Percentiles rank a stretch among this genome's conserved stretches.
Evolutionary conservation across 495 filamentous ascomycete genomes (phyloP).

Genomic region (Staphylotrichum tortipilum): DNA sequence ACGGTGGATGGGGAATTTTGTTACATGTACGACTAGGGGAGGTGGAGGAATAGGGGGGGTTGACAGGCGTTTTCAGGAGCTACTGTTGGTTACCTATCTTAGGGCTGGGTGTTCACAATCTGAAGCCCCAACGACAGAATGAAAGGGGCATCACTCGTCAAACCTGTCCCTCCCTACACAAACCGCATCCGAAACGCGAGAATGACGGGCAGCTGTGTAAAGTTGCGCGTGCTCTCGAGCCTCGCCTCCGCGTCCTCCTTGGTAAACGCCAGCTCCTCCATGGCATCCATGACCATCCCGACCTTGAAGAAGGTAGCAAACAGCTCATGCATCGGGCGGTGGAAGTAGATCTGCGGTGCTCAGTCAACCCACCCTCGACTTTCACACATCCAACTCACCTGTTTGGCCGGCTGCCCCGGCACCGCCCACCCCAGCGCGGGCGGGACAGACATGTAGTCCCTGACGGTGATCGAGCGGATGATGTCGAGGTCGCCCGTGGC

Average conservation of each 20-base stretch:
- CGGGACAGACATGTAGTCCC: constrained; percentile 29
- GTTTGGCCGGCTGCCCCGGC: constrained; percentile 21
- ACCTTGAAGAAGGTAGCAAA: constrained; percentile 29
- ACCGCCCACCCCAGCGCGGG: constrained; percentile 28
- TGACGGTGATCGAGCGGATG: constrained; percentile 21
- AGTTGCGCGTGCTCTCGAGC: constrained; percentile 26
- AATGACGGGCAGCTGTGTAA: constrained; percentile 29
- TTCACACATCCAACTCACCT: constrained; percentile 17
- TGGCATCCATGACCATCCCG: constrained; percentile 32
- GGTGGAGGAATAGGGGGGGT: background rate
- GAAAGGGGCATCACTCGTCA: too few species aligned
- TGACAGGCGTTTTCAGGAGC: too few species aligned
- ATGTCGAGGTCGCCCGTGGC: constrained; percentile 19
- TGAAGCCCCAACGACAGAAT: too few species aligned
- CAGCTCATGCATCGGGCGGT: constrained; percentile 34
- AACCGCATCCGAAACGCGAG: constrained; percentile 29
- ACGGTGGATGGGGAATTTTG: background rate
- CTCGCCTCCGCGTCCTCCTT: constrained; percentile 17
- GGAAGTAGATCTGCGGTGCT: constrained; percentile 29
- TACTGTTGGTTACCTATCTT: too few species aligned
- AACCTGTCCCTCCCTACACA: background rate
- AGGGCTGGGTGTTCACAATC: too few species aligned
- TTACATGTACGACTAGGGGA: background rate
- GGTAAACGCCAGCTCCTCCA: constrained; percentile 35
- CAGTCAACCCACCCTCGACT: background rate